Percentiles rank a stretch among this genome's conserved stretches.
Conservation (phyloP, 441 rosid species). For the Gossypium davidsonii region DNA sequence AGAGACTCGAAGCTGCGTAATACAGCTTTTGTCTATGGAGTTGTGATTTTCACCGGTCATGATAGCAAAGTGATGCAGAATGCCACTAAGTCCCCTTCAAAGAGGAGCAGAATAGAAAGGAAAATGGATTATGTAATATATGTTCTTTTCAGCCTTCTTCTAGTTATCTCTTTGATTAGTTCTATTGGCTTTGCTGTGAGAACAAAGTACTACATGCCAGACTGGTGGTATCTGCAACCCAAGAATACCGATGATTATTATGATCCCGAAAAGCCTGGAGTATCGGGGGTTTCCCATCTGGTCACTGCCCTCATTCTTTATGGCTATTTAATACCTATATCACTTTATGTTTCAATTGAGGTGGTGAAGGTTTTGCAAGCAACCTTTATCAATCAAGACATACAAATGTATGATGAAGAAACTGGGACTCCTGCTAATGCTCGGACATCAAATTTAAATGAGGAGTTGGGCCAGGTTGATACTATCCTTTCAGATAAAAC, state of each 20-base stretch:
- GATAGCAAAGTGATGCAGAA: slow-evolving; percentile 98
- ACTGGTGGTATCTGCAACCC: slow-evolving; percentile 81
- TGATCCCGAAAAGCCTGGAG: slow-evolving; percentile 44
- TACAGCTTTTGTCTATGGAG: slow-evolving; percentile 74
- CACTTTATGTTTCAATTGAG: slow-evolving; percentile 93
- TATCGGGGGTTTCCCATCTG: slow-evolving; percentile 75
- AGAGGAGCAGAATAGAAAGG: slow-evolving; percentile 83
- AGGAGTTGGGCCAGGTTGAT: slow-evolving; percentile 93
- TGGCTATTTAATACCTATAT: slow-evolving; percentile 91
- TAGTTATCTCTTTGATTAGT: slow-evolving; percentile 68
- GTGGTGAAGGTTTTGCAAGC: slow-evolving; percentile 95
- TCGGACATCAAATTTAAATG: slow-evolving; percentile 88
- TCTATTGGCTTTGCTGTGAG: slow-evolving; percentile 81
- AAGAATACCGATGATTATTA: slow-evolving; percentile 39
- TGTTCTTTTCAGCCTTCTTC: slow-evolving; percentile 64
- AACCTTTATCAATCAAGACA: slow-evolving; percentile 72
- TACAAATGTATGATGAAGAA: slow-evolving; percentile 81
- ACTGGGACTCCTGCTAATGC: slow-evolving; percentile 79
- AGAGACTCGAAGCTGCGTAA: slow-evolving; percentile 96
- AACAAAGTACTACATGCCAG: slow-evolving; percentile 66
- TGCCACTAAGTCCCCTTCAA: slow-evolving; percentile 85
- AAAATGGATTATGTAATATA: slow-evolving; percentile 89
- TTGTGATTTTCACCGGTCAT: slow-evolving; percentile 82
- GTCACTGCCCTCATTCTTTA: slow-evolving; percentile 89
- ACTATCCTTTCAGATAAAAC: slow-evolving; percentile 96